Evolutionary conservation across 106 monocot species (phyloP).

Genomic region (Vanilla planifolia): DNA sequence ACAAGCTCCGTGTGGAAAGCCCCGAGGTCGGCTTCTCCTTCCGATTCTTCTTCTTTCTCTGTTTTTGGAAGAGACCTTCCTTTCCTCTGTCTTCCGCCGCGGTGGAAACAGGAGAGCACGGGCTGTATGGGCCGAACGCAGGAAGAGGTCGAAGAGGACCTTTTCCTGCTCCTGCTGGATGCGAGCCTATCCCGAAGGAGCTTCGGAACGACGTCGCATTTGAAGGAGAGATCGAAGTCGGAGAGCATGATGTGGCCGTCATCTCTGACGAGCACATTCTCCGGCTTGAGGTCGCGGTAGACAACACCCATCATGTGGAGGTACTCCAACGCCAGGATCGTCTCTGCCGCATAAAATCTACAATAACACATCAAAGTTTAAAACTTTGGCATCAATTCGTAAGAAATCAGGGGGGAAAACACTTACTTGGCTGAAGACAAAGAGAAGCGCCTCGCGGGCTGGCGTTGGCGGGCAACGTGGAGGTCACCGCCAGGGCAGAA

Average conservation of each 20-base stretch:
- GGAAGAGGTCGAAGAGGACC: constrained; percentile 28
- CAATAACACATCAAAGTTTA: too few relatives aligned
- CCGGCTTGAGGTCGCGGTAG: constrained; percentile 26
- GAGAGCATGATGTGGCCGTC: constrained; percentile 63
- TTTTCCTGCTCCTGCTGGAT: too few relatives aligned
- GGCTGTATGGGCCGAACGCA: constrained; percentile 23
- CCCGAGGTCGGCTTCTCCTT: constrained; percentile 14
- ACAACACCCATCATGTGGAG: constrained; percentile 27
- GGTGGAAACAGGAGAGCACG: too few relatives aligned
- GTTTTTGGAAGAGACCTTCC: too few relatives aligned
- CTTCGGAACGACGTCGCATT: constrained; percentile 19
- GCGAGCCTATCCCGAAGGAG: too few relatives aligned
- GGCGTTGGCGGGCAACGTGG: constrained; percentile 46
- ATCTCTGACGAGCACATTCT: constrained; percentile 28
- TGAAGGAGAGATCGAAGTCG: constrained; percentile 55
- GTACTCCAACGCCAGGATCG: constrained; percentile 24
- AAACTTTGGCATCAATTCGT: too few relatives aligned
- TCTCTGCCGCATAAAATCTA: constrained; percentile 29
- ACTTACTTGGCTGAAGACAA: constrained; percentile 44
- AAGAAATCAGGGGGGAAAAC: too few relatives aligned
- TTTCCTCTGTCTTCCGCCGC: too few relatives aligned
- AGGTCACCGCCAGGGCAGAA: constrained; percentile 67
- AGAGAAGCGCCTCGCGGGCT: constrained; percentile 35
- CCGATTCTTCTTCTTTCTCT: constrained; percentile 12
- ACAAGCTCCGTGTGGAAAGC: constrained; percentile 20